Conservation (phyloP, 495 filamentous ascomycete genomes). For the Astrothelium subdiscretum region DNA sequence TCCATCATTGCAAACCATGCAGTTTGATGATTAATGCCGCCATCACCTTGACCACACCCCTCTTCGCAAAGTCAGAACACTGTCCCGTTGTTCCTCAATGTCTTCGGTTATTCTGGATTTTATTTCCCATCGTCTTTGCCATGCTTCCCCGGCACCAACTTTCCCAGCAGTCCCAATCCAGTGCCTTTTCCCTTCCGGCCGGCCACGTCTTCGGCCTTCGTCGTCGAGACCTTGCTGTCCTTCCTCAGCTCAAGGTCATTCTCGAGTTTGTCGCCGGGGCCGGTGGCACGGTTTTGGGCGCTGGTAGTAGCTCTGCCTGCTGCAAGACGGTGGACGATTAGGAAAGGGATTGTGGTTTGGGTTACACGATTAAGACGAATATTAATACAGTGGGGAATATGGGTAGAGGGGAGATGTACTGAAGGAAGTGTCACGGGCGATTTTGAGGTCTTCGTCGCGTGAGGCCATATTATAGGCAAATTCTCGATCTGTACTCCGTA, state of each 20-base stretch:
- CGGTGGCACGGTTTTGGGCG: background rate
- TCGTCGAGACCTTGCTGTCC: constrained; percentile 9
- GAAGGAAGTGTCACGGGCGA: background rate
- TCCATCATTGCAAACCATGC: too few species aligned
- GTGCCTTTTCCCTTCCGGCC: constrained; percentile 14
- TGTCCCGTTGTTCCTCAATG: background rate
- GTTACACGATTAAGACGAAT: too few species aligned
- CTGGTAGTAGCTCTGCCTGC: background rate
- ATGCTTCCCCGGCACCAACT: constrained; percentile 3
- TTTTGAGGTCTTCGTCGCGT: background rate
- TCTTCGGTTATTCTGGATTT: too few species aligned
- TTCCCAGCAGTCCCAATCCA: constrained; percentile 7
- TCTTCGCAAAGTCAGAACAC: background rate
- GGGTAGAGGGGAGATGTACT: background rate
- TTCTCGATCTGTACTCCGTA: background rate
- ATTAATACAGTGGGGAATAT: too few species aligned
- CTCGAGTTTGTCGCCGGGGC: constrained; percentile 8
- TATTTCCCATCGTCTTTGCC: background rate
- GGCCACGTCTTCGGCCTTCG: constrained; percentile 8
- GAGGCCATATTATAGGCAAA: background rate
- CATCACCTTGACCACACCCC: too few species aligned
- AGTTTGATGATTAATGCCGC: background rate
- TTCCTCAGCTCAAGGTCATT: constrained; percentile 13
- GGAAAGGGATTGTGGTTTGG: background rate
- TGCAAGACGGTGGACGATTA: background rate